Evolutionary conservation across 1,139 yeast species (phyloP).

Genomic region (Nadsonia commutata): DNA sequence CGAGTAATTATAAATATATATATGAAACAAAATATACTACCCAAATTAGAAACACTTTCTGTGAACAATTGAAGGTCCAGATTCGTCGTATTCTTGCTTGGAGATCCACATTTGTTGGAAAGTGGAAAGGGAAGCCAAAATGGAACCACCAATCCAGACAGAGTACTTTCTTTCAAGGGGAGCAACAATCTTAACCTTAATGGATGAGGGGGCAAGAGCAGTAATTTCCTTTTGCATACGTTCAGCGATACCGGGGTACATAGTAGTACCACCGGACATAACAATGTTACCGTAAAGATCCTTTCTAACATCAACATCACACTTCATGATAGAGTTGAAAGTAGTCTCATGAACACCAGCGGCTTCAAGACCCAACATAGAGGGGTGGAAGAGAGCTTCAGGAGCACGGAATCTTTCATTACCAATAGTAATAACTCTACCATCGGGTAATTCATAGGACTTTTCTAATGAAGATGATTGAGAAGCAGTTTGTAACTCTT

Average conservation of each 20-base stretch:
- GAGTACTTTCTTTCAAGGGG: constrained; percentile 99
- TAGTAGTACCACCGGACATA: constrained; percentile 99
- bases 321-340: constrained; percentile 97
- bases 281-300: constrained; percentile 98
- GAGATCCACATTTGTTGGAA: constrained; percentile 99
- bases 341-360: constrained; percentile 99
- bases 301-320: constrained; percentile 98
- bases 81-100: constrained; percentile 99
- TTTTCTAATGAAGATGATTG: constrained; percentile 97
- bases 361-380: constrained; percentile 94
- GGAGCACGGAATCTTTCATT: constrained; percentile 99
- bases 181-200: constrained; percentile 99
- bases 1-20: too few relatives aligned
- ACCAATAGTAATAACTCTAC: constrained; percentile 98
- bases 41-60: constrained; percentile 92
- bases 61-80: constrained; percentile 99
- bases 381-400: constrained; percentile 98
- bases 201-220: constrained; percentile 97
- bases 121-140: constrained; percentile 94
- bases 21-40: constrained; percentile 3
- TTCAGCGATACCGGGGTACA: constrained; percentile 99
- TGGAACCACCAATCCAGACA: constrained; percentile 99
- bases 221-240: constrained; percentile 99
- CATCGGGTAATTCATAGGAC: constrained; percentile 98
- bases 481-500: constrained; percentile 97